Evolutionary conservation across 2,329 filamentous ascomycete genomes (phyloP).

Genomic region (Stachybotrys echinatus): DNA sequence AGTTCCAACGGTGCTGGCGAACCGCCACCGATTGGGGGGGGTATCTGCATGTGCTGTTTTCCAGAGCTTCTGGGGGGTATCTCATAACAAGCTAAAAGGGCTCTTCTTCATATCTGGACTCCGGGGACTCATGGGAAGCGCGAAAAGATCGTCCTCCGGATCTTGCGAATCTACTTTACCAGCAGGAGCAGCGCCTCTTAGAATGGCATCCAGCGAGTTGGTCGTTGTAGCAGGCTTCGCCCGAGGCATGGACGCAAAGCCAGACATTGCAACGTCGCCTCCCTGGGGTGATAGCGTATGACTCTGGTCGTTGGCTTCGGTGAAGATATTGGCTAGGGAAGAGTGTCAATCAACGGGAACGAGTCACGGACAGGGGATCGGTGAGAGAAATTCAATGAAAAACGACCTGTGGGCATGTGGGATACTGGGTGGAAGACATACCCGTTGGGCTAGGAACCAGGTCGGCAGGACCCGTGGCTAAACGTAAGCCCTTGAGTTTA

Average conservation of each 20-base stretch:
- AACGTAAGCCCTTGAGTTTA: slow-evolving; percentile 72
- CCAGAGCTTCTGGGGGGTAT: neutral
- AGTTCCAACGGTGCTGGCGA: too few relatives aligned
- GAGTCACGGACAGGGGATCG: slow-evolving; percentile 9
- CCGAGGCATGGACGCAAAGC: slow-evolving; percentile 24
- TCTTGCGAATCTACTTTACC: slow-evolving; percentile 14
- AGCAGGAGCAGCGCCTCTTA: slow-evolving; percentile 16
- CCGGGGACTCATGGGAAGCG: slow-evolving; percentile 77
- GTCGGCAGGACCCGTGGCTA: slow-evolving; percentile 68
- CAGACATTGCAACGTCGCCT: slow-evolving; percentile 28
- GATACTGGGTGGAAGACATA: slow-evolving; percentile 30
- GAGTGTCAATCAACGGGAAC: too few relatives aligned
- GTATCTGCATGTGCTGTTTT: too few relatives aligned
- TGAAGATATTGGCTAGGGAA: slow-evolving; percentile 28
- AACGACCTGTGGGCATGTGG: neutral
- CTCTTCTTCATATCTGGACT: slow-evolving; percentile 82
- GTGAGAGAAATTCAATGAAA: slow-evolving; percentile 3
- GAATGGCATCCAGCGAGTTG: slow-evolving; percentile 27
- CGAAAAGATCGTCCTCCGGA: slow-evolving; percentile 75
- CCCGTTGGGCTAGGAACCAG: slow-evolving; percentile 48
- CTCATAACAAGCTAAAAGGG: slow-evolving; percentile 59
- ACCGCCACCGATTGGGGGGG: too few relatives aligned
- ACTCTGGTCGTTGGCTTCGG: slow-evolving; percentile 23
- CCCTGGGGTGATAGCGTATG: slow-evolving; percentile 24
- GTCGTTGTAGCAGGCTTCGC: slow-evolving; percentile 13